Conservation (phyloP, 164 flowering plant genomes). For the Platanus orientalis region DNA sequence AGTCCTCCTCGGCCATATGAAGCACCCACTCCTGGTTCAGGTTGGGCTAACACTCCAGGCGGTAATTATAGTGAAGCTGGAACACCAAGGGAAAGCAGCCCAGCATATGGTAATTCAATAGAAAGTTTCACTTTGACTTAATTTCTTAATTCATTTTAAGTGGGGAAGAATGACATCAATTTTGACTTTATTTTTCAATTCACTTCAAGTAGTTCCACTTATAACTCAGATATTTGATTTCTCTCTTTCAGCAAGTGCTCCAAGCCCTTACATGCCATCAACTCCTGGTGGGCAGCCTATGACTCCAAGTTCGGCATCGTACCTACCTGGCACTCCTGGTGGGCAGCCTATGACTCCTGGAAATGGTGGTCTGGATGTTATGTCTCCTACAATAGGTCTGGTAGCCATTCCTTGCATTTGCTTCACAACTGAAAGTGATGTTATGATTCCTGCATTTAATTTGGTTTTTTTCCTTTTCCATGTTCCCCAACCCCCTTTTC, state of each 20-base stretch:
- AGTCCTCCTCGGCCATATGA: constrained; percentile 91
- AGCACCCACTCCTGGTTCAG: constrained; percentile 98
- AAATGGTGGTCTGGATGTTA: constrained; percentile 82
- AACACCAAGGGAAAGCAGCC: constrained; percentile 79
- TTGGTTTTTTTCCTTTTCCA: too few relatives aligned
- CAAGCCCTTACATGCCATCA: constrained; percentile 96
- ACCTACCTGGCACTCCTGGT: constrained; percentile 97
- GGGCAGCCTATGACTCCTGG: constrained; percentile 99
- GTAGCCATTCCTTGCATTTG: background rate
- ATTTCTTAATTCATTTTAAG: background rate
- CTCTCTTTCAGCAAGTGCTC: constrained; percentile 71
- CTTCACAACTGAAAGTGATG: background rate
- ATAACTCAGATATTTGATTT: background rate
- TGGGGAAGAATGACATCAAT: too few relatives aligned
- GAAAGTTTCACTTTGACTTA: background rate
- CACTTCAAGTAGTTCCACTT: background rate
- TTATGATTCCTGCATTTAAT: too few relatives aligned
- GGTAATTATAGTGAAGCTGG: constrained; percentile 89
- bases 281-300: constrained; percentile 97
- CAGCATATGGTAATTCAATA: constrained; percentile 63
- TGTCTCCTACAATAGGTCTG: constrained; percentile 90
- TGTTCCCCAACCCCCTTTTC: too few relatives aligned
- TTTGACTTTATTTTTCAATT: background rate
- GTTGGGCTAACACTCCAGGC: constrained; percentile 88
- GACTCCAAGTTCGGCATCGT: constrained; percentile 88